phyloP scores from a whole-genome alignment of 495 filamentous ascomycete species.

The Saxophila tyrrhenica region DNA sequence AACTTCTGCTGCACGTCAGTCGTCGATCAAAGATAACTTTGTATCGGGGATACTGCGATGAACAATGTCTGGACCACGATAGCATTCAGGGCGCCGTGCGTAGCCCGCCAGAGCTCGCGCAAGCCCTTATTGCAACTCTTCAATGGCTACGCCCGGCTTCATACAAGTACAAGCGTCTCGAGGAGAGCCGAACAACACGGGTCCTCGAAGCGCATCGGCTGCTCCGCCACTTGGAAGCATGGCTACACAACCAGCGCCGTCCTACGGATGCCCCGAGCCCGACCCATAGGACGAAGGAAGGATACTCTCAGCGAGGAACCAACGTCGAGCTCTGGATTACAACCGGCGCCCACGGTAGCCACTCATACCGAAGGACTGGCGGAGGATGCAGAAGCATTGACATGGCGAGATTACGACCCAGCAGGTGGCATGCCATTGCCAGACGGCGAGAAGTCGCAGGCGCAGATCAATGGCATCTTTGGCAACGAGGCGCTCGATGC shows the following conservation, averaged over 20 bases:
- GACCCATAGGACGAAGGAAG: not conserved
- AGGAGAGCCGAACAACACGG: not conserved
- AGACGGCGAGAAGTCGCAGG: constrained; percentile 12
- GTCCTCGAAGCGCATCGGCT: not conserved
- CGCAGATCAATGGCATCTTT: constrained; percentile 52
- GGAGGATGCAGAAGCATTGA: not conserved
- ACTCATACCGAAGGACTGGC: constrained; percentile 11
- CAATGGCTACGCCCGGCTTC: constrained; percentile 7
- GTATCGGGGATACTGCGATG: constrained; percentile 23
- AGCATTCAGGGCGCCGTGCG: constrained; percentile 21
- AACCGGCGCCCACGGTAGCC: constrained; percentile 9
- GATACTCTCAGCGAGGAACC: not conserved
- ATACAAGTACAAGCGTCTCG: not conserved
- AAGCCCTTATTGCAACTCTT: constrained; percentile 11
- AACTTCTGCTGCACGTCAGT: too few species aligned
- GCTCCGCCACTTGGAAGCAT: not conserved
- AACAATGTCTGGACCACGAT: constrained; percentile 27
- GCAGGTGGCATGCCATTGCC: constrained; percentile 21
- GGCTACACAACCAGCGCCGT: not conserved
- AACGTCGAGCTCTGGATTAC: not conserved
- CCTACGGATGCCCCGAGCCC: not conserved
- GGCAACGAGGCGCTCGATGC: constrained; percentile 38
- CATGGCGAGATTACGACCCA: constrained; percentile 20
- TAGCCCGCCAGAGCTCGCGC: constrained; percentile 14
- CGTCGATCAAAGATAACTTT: too few species aligned